Percentiles rank a stretch among this genome's conserved stretches.
Conservation (phyloP, 169 alveolate genomes). For the Hepatocystis sp. region DNA sequence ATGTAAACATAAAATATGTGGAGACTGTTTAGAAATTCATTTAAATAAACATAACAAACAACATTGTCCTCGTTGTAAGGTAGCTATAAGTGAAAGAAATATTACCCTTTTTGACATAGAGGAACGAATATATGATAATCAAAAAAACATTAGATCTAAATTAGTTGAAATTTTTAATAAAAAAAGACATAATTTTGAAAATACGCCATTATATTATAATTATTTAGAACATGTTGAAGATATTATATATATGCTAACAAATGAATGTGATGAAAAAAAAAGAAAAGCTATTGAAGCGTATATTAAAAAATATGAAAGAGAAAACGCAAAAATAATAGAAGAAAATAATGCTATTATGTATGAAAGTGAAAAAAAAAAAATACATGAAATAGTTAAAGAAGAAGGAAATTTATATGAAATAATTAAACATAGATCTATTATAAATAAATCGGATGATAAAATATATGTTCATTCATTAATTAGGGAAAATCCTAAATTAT, state of each 20-base stretch:
- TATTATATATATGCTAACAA: constrained; percentile 43
- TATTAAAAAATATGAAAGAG: constrained; percentile 80
- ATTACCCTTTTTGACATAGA: constrained; percentile 49
- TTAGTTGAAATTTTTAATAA: constrained; percentile 80
- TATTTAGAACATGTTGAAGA: constrained; percentile 83
- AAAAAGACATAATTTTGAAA: constrained; percentile 82
- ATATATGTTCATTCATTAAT: constrained; percentile 54
- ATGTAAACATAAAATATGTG: constrained; percentile 70
- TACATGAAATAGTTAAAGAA: constrained; percentile 80
- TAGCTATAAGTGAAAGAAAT: constrained; percentile 32
- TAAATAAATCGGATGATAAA: constrained; percentile 53
- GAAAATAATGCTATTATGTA: constrained; percentile 78
- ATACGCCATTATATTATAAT: constrained; percentile 83
- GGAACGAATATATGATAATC: constrained; percentile 47
- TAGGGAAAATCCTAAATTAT: constrained; percentile 60
- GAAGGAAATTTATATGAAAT: constrained; percentile 85
- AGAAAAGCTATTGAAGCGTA: constrained; percentile 80
- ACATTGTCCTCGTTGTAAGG: constrained; percentile 68
- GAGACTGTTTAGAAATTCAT: constrained; percentile 59
- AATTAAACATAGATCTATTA: constrained; percentile 84
- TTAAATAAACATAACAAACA: constrained; percentile 47
- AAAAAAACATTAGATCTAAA: constrained; percentile 42
- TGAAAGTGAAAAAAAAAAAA: constrained; percentile 81
- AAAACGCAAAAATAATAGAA: constrained; percentile 78
- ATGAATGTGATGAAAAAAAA: constrained; percentile 77